Percentiles rank a stretch among this genome's conserved stretches.
Evolutionary conservation across 1,284 basidiomycete species (phyloP).

Genomic region (Fomitopsis palustris): DNA sequence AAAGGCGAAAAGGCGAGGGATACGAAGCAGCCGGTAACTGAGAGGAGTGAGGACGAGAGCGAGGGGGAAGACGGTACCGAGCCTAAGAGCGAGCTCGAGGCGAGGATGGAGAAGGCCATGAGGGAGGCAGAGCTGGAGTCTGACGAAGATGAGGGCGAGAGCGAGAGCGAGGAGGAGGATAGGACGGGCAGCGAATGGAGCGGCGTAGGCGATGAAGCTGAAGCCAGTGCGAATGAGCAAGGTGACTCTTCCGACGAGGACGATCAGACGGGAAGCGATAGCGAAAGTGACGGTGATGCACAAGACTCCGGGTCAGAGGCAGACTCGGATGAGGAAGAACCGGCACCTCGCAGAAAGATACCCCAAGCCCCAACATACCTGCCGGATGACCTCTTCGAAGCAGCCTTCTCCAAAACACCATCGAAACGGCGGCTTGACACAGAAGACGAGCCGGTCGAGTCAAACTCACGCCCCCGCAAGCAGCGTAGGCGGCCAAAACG

Average conservation of each 20-base stretch:
- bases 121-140: conserved; percentile 27
- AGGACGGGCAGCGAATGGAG: conserved; percentile 5
- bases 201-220: neutral
- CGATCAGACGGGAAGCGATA: too few species aligned
- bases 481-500: conserved; percentile 24
- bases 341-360: neutral
- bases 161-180: conserved; percentile 3
- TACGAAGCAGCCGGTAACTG: neutral
- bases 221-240: neutral
- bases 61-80: neutral
- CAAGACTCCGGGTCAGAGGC: neutral
- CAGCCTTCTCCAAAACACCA: conserved; percentile 23
- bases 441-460: conserved; percentile 5
- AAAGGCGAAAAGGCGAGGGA: neutral
- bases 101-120: conserved; percentile 33
- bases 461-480: conserved; percentile 7
- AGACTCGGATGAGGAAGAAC: neutral
- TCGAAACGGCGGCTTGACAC: conserved; percentile 10
- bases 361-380: conserved; percentile 21
- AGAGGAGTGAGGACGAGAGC: neutral
- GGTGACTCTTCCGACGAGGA: neutral
- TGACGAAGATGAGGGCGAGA: conserved; percentile 28
- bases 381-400: conserved; percentile 33
- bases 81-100: conserved; percentile 18
- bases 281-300: neutral